Percentiles rank a stretch among this genome's conserved stretches.
phyloP scores from a whole-genome alignment of 2,329 filamentous ascomycete genomes.

The Diplodia intermedia region DNA sequence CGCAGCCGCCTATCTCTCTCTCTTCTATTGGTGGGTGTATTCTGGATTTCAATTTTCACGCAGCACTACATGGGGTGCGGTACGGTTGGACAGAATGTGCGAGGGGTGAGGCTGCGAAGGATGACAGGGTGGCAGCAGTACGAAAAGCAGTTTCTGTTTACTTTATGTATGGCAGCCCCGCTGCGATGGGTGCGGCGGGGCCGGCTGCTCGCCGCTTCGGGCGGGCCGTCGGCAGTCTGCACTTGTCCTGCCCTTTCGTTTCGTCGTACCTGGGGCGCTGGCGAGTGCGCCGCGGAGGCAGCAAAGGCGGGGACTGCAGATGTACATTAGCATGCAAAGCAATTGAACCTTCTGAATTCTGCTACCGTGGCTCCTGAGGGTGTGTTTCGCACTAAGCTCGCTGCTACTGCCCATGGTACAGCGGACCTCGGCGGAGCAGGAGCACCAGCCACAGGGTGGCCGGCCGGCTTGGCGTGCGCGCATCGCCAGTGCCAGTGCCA shows the following conservation, averaged over 20 bases:
- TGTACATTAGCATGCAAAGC: conserved; percentile 30
- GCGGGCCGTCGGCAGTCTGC: conserved; percentile 13
- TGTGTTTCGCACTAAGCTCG: conserved; percentile 5
- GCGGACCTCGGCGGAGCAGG: background rate
- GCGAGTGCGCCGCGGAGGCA: background rate
- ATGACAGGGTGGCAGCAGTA: background rate
- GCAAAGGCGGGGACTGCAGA: background rate
- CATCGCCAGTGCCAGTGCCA: conserved; percentile 6
- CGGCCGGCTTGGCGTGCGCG: conserved; percentile 21
- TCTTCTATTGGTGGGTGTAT: conserved; percentile 9
- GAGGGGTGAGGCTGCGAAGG: background rate
- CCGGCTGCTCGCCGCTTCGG: conserved; percentile 7
- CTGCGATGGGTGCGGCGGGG: conserved; percentile 5
- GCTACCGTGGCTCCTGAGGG: conserved; percentile 18
- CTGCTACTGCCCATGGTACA: background rate
- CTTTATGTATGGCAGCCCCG: conserved; percentile 7
- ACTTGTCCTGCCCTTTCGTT: conserved; percentile 5
- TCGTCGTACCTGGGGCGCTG: background rate
- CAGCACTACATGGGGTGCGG: background rate
- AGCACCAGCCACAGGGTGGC: conserved; percentile 19
- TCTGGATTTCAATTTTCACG: conserved; percentile 15
- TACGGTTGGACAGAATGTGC: conserved; percentile 7
- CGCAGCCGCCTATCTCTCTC: conserved; percentile 17
- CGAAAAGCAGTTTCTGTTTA: conserved; percentile 25
- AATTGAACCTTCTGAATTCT: conserved; percentile 19